Base-by-base conservation (phyloP, 208 protist genomes). In the Acanthamoeba healyi region DNA sequence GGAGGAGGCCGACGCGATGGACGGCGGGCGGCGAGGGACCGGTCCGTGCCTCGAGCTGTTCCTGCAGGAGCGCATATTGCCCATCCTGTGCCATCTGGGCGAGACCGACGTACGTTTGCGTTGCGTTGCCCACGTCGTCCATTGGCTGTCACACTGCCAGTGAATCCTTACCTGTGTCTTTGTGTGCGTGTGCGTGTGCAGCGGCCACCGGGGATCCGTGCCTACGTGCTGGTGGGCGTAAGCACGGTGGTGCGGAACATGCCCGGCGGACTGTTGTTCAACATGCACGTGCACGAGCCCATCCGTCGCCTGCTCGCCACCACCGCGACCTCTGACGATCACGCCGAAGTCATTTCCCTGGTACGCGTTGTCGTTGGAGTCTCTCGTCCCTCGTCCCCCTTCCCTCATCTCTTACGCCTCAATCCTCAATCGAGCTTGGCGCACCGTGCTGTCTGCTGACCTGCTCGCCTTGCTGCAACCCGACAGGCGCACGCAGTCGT, bases 51-150 rank as follows among this genome's bases (percentile, higher is more conserved):
- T 87, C 29, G 79, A 87, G 46, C 61, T 63, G 44, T 87, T 87
- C 22, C 49, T 87, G 44, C 46, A 87, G 79, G 79, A 87, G 79
- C 79, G 79, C 42, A 87, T 87, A 87, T 61, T 87, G 79, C 79
- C 42, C 42, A 87, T 61, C 46, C 49, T 54, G 79, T 87, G 79
- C 36, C 46, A 54, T 61, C 46, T 87, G 42, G 79, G 46, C 26
- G 79, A 87, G 79, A 87, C 32, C 14, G 79, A 87, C 46, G 79
- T 87, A 9, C 42, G 46, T 26, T 4, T n/a, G n/a, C n/a, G n/a
- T n/a, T n/a, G n/a, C n/a, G n/a, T n/a, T n/a, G n/a, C n/a, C n/a
- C n/a, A n/a, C n/a, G n/a, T n/a, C n/a, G n/a, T n/a, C n/a, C n/a
- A n/a, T n/a, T n/a, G n/a, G n/a, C n/a, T n/a, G n/a, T n/a, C n/a